Percentiles rank a stretch among this genome's conserved stretches.
These are phyloP conservation scores for Senna tora DNA, from an alignment of 306 rosid genomes.

Conservation along the genomic window DNA sequence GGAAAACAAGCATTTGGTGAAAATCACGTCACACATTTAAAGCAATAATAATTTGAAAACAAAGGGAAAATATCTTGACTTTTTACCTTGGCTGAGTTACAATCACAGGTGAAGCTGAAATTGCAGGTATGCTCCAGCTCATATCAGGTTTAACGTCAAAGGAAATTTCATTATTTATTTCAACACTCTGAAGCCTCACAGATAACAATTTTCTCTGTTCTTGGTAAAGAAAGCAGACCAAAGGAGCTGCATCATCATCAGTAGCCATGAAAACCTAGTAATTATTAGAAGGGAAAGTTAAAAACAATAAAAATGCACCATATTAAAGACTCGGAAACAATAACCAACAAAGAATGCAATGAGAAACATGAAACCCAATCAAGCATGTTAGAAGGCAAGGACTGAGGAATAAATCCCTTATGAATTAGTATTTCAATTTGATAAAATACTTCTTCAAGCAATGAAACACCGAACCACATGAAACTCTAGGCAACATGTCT, in stretches of 20 bases:
- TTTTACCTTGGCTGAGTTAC: conserved; percentile 88
- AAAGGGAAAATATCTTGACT: conserved; percentile 15
- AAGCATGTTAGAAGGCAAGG: neutral
- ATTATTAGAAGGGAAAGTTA: conserved; percentile 45
- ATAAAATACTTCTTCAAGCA: conserved; percentile 29
- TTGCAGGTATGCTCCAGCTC: conserved; percentile 94
- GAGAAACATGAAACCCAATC: conserved; percentile 13
- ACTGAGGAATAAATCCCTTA: conserved; percentile 13
- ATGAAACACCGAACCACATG: conserved; percentile 16
- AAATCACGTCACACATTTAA: conserved; percentile 34
- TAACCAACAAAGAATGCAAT: conserved; percentile 30
- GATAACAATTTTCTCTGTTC: conserved; percentile 83
- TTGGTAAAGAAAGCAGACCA: conserved; percentile 91
- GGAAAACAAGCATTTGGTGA: conserved; percentile 42
- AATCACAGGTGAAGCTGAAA: conserved; percentile 84
- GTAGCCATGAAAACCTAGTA: conserved; percentile 84
- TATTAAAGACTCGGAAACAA: conserved; percentile 7
- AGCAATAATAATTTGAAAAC: conserved; percentile 21
- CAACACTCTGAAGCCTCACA: conserved; percentile 81
- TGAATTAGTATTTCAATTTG: conserved; percentile 20
- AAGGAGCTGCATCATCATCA: conserved; percentile 78
- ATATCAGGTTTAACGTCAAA: conserved; percentile 87
- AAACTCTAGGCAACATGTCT: conserved; percentile 3
- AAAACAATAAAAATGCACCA: conserved; percentile 32
- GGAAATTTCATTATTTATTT: conserved; percentile 81